Evolutionary conservation across 2,329 filamentous ascomycete species (phyloP).

Genomic region (Gaeumannomyces tritici): DNA sequence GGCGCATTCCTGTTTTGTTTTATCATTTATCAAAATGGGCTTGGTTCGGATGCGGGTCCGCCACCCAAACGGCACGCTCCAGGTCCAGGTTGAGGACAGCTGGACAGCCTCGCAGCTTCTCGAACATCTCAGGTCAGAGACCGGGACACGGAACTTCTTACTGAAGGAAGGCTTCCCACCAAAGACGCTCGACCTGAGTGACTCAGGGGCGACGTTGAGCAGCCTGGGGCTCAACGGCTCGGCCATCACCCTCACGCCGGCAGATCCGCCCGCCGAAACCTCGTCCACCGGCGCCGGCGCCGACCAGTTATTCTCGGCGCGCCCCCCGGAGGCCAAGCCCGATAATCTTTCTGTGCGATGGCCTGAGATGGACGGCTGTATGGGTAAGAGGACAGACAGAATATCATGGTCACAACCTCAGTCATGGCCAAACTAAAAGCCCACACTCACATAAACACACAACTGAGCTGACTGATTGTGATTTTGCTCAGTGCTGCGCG

Average conservation of each 20-base stretch:
- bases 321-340: not conserved
- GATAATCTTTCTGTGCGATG: conserved; percentile 3
- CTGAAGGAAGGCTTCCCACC: conserved; percentile 83
- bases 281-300: not conserved
- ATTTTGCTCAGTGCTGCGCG: conserved; percentile 54
- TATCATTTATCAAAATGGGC: conserved; percentile 3
- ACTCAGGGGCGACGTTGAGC: conserved; percentile 30
- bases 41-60: conserved; percentile 64
- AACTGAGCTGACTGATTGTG: not conserved
- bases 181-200: conserved; percentile 53
- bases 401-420: conserved; percentile 18
- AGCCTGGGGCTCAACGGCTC: conserved; percentile 38
- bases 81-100: conserved; percentile 57
- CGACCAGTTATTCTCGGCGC: not conserved
- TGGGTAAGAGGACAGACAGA: not conserved
- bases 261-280: not conserved
- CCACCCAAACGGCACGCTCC: conserved; percentile 62
- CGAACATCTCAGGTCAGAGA: conserved; percentile 50
- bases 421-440: no score
- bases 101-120: conserved; percentile 57
- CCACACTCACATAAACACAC: no score
- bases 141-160: conserved; percentile 56
- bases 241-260: conserved; percentile 30
- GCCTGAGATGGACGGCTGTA: conserved; percentile 4
- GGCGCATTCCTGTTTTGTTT: no score